Evolutionary conservation across 345 rosid species (phyloP), one percentile per base, ranked within the genome.

Genomic region (Eucalyptus erythrocorys): DNA sequence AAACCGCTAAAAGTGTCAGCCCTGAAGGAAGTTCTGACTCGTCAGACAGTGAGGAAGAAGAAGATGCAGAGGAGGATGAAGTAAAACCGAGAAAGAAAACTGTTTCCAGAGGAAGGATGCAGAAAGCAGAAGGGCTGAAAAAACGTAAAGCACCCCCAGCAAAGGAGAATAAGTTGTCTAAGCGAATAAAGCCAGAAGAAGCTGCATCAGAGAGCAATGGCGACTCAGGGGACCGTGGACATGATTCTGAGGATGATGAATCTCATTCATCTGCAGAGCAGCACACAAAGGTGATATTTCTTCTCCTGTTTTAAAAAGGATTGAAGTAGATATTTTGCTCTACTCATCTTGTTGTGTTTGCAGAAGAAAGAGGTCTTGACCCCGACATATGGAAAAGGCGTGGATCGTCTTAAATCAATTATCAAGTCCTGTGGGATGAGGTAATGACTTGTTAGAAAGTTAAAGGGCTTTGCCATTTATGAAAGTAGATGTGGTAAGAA

Each of bases 361-460:
- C 96, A 95, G 97, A 92, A 92, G 91, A 97, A 95, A 95, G 97
- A 95, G 92, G 90, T 91, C 91, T 85, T 92, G 68, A 91, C 95
- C 61, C 91, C 97, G 26, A 90, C 89, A 84, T 95, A 98, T 85
- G 99, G 99, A 79, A 96, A 95, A 92, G 93, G 82, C 4, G 99
- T 97, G 88, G 98, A 95, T 90, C 97, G 94, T 92, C 95, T 98
- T 10, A 98, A 93, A 94, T 93, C 97, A 88, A 92, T 96, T 85
- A 95, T 97, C 88, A 97, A 96, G 92, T 94, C 96, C 85, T 97
- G 98, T 81, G 98, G 95, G 80, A 94, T 96, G 95, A 94, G 99
- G 99, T 97, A 87, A 88, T 53, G 34, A 90, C 88, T 90, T 71
- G 88, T 88, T 89, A 85, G 87, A 64, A 48, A 61, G 81, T 79